Evolutionary conservation across 805 yeast genomes (phyloP).

Genomic region (Kodamaea fukazawae): DNA sequence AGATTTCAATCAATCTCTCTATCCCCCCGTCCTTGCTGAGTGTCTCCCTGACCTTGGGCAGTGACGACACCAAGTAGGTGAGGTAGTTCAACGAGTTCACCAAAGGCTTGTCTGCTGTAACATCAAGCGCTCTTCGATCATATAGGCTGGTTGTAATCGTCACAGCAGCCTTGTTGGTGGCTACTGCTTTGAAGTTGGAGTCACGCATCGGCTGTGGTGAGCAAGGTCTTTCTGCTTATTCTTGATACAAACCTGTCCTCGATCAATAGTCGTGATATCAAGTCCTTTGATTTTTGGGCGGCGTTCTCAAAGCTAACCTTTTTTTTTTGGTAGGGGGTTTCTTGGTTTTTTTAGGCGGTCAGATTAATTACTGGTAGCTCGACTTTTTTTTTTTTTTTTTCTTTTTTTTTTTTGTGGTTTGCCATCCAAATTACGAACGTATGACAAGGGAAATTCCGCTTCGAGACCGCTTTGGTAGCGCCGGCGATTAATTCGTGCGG

Average conservation of each 20-base stretch:
- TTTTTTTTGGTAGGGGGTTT: slow-evolving; percentile 3
- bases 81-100: slow-evolving; percentile 89
- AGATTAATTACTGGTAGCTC: too few species aligned
- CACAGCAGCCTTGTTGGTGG: slow-evolving; percentile 86
- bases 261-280: too few species aligned
- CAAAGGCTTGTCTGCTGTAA: slow-evolving; percentile 83
- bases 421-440: too few species aligned
- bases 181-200: slow-evolving; percentile 75
- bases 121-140: slow-evolving; percentile 89
- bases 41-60: slow-evolving; percentile 88
- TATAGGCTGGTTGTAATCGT: slow-evolving; percentile 85
- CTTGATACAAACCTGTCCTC: too few species aligned
- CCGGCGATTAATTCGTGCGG: too few species aligned
- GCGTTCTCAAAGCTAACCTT: background rate
- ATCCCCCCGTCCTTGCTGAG: slow-evolving; percentile 87
- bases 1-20: slow-evolving; percentile 79
- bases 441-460: too few species aligned
- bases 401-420: background rate
- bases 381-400: background rate
- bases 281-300: too few species aligned
- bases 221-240: background rate
- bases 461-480: too few species aligned
- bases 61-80: slow-evolving; percentile 80
- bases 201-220: slow-evolving; percentile 65
- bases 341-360: too few species aligned